Base-by-base conservation (phyloP, 352 stramenopile genomes). In the Globisporangium canariense region DNA sequence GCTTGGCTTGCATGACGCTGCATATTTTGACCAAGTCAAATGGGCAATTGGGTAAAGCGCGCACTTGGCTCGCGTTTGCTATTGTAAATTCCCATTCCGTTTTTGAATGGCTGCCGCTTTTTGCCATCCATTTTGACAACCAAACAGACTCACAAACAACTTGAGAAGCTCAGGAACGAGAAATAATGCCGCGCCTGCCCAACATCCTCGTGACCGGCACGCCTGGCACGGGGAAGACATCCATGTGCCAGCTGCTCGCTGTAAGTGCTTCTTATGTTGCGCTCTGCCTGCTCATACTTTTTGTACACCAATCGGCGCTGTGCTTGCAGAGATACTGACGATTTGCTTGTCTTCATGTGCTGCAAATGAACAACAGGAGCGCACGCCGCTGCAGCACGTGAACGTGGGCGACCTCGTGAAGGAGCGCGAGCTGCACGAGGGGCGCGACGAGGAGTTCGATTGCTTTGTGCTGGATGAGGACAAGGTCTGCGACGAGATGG, bases 141-240 rank as follows among this genome's bases (percentile, higher is more conserved):
- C 10, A 40, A 28, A 38, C 5, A 4, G 22, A 7, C 13, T 6
- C 25, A 16, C 13, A 18, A 34, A 36, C 4, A 54, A 38, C 49
- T 10, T 55, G 49, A 22, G 38, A 62, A 54, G 32, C 25, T 28
- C 25, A 45, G 40, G 45, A 54, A 34, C 52, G 47, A 38, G 25
- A 66, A 66, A 20, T 40, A 66, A 83, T 83, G 77, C 61, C 73
- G 66, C 81, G 79, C 52, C 64, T 85, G 58, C 97, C 97, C 4
- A 99, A 99, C 75, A 97, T 99, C 70, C 85, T 99, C 43, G 81
- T 99, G 32, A 99, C 97, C n/a, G 97, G 97, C 18, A 99, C 97
- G 46, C 97, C 97, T 14, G 97, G 97, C 51, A 98, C 91, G 60
- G 91, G 91, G 53, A 98, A 99, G 82, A 99, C 95, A 49, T 90